Base-by-base conservation (phyloP, 176 grass and related monocot species). In the Aegilops sharonensis region DNA sequence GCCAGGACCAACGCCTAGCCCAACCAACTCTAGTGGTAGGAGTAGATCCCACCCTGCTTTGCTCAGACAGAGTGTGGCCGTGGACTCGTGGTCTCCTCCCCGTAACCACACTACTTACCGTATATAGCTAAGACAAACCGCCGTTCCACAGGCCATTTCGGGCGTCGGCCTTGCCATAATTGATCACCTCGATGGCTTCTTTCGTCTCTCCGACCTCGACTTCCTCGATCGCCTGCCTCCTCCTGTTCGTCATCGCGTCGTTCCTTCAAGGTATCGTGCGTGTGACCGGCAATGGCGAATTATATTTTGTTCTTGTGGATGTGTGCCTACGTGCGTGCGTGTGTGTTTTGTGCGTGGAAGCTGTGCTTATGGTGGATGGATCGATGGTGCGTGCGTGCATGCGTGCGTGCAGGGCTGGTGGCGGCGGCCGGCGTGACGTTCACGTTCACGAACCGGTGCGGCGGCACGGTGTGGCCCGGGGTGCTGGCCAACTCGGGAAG, bases 371-470 rank as follows among this genome's bases (percentile, higher is more conserved):
- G 2, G 12, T 31, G 2, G 12, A 29, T 29, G 23, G n/a, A 13
- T 12, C 11, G 11, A 3, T 25, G 43, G 10, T 43, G 39, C 4
- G 63, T 23, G 36, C 40, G 40, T 43, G 36, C 40, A 9, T 43
- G 9, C 4, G 62, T n/a, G 37, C 42, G 15, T 92, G 85, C 77
- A 92, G 93, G 61, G 14, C 18, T 81, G 45, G 87, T 70, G 36
- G 89, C n/a, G 70, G 87, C 14, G 7, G 72, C 40, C 30, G 78
- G 85, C 35, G 62, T 88, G 12, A 93, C 84, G 45, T 99, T 99
- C 92, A 91, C 92, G 84, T 99, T 99, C 92, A 90, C 90, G 56
- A 99, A 99, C 85, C 84, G 88, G 50, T 99, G 97, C 79, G 85
- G 90, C 14, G 88, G 77, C 70, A 99, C 94, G 42, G 90, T 99